Evolutionary conservation across 1,139 yeast genomes (phyloP).

Genomic region (Lodderomyces beijingensis): DNA sequence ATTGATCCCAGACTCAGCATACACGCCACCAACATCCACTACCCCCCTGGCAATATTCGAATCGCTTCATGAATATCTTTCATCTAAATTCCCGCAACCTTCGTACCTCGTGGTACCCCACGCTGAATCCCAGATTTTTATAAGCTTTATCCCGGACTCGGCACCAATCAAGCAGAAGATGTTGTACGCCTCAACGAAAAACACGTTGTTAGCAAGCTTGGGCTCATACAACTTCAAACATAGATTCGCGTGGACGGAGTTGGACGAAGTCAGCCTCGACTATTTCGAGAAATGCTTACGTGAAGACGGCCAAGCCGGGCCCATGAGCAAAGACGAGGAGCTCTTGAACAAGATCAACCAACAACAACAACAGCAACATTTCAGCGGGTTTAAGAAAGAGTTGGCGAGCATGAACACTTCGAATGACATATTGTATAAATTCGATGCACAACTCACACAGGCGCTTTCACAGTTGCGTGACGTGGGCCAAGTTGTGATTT

Average conservation of each 20-base stretch:
- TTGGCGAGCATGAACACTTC: slow-evolving; percentile 32
- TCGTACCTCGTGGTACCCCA: slow-evolving; percentile 49
- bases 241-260: slow-evolving; percentile 51
- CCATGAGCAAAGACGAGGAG: slow-evolving; percentile 59
- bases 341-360: slow-evolving; percentile 43
- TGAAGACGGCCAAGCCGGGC: slow-evolving; percentile 23
- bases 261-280: slow-evolving; percentile 53
- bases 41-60: too few relatives aligned
- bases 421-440: slow-evolving; percentile 24
- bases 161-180: slow-evolving; percentile 83
- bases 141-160: slow-evolving; percentile 82
- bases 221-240: slow-evolving; percentile 62
- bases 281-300: slow-evolving; percentile 34
- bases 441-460: slow-evolving; percentile 21
- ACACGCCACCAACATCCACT: slow-evolving; percentile 16
- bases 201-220: slow-evolving; percentile 65
- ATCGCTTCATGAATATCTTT: too few relatives aligned
- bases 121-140: slow-evolving; percentile 37
- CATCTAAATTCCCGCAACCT: slow-evolving; percentile 48
- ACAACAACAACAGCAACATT: too few relatives aligned
- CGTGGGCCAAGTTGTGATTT: slow-evolving; percentile 21
- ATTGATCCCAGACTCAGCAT: slow-evolving; percentile 37
- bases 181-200: slow-evolving; percentile 90
- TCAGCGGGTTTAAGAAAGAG: slow-evolving; percentile 21
- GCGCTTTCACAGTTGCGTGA: slow-evolving; percentile 19